phyloP scores from a whole-genome alignment of 176 grass and related monocot species.

The Bonia amplexicaulis region DNA sequence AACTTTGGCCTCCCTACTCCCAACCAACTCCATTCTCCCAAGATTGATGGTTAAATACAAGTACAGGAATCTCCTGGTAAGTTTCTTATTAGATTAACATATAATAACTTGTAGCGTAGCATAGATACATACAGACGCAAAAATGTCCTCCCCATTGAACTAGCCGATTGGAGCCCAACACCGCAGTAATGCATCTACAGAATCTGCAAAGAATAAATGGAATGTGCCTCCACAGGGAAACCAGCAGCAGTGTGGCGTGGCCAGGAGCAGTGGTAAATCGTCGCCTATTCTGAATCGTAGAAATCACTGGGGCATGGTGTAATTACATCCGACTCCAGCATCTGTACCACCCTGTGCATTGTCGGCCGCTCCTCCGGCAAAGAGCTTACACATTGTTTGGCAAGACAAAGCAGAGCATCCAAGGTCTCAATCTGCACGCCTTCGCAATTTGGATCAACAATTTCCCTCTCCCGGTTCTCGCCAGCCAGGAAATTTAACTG shows the following conservation, averaged over 20 bases:
- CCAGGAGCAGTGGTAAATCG: background rate
- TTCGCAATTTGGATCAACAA: constrained; percentile 75
- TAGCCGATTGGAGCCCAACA: constrained; percentile 29
- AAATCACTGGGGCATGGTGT: constrained; percentile 95
- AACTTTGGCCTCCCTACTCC: background rate
- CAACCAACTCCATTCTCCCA: background rate
- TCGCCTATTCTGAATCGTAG: constrained; percentile 89
- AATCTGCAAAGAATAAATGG: constrained; percentile 82
- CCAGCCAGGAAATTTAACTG: constrained; percentile 84
- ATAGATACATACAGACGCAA: constrained; percentile 52
- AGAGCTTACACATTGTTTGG: constrained; percentile 88
- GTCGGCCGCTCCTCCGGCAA: constrained; percentile 84
- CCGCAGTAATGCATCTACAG: constrained; percentile 63
- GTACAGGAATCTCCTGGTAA: background rate
- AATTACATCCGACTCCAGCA: constrained; percentile 96
- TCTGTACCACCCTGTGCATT: constrained; percentile 96
- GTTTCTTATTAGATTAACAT: constrained; percentile 43
- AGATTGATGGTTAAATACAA: background rate
- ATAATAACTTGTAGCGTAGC: constrained; percentile 31
- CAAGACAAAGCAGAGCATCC: constrained; percentile 85
- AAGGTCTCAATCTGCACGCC: constrained; percentile 88
- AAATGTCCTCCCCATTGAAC: constrained; percentile 45
- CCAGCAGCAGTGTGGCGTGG: constrained; percentile 6
- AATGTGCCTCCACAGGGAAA: constrained; percentile 50
- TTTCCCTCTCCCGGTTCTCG: constrained; percentile 83